Evolutionary conservation across 192 early-diverging fungal species (phyloP), one percentile per base, ranked within the genome.

Genomic region (Backusella mclennaniae): DNA sequence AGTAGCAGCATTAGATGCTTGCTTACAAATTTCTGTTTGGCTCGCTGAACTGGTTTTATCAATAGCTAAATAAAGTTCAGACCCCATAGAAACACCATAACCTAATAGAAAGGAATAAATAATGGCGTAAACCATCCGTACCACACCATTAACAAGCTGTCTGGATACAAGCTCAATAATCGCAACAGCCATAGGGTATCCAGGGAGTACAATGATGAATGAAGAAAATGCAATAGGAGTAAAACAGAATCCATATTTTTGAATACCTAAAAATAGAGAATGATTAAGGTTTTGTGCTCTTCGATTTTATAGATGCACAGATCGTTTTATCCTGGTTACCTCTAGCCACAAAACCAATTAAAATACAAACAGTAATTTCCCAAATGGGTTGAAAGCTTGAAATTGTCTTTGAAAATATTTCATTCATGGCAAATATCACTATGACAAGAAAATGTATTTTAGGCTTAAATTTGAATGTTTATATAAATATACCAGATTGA

Each of bases 161-260:
- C 93, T 86, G 14, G 95, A 95, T 21, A 91, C 89, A 75, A 98
- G 83, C 68, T 98, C 96, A 53, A 95, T 92, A 71, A 98, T 94
- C 29, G 90, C 84, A 39, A 92, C 86, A 0, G 96, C 95, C 76
- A 98, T 88, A 6, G 88, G 86, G 71, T 96, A 88, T 23, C 96
- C 96, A 1, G 92, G 91, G 21, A 93, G 84, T 42, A 93, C 73
- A 75, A 91, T 88, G 19, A 91, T 88, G 35, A 90, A 84, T 66
- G 87, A 90, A 11, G 80, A 80, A 63, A 92, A 86, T 9, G 90
- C 84, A 26, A 91, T 87, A 0, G 88, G 85, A 21, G 86, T 86
- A 77, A 90, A 93, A 77, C 92, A 93, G 41, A 93, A 82, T 23
- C 89, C 78, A 67, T 85, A 83, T 56, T 85, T 66, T 67, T 44